phyloP scores from a whole-genome alignment of 2,329 filamentous ascomycete genomes.

The Exophiala lecanii-corni region DNA sequence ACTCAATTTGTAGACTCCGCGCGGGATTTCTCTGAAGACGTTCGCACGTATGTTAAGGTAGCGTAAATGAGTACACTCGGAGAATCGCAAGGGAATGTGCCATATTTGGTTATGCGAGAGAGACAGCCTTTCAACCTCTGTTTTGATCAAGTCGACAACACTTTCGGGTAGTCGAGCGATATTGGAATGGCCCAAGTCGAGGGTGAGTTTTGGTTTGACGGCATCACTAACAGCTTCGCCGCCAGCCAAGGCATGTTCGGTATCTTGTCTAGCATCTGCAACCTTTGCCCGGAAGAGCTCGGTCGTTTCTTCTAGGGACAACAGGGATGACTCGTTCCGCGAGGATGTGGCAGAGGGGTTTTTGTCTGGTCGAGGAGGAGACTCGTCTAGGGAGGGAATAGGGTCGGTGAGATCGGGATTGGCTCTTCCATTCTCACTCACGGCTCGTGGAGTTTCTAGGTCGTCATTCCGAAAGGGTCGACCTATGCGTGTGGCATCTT shows the following conservation, averaged over 20 bases:
- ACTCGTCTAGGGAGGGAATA: constrained; percentile 7
- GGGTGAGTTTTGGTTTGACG: constrained; percentile 46
- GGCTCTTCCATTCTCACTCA: constrained; percentile 17
- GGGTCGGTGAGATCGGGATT: constrained; percentile 14
- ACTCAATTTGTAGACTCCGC: constrained; percentile 71
- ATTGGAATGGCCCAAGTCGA: constrained; percentile 48
- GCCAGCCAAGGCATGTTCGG: constrained; percentile 43
- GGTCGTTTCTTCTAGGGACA: constrained; percentile 42
- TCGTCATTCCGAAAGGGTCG: constrained; percentile 20
- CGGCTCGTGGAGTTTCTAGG: constrained; percentile 16
- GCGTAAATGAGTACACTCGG: constrained; percentile 44
- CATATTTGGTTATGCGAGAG: constrained; percentile 50
- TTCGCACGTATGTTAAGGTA: constrained; percentile 49
- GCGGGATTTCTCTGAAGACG: constrained; percentile 57
- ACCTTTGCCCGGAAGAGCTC: constrained; percentile 42
- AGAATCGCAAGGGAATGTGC: constrained; percentile 45
- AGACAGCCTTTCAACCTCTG: constrained; percentile 50
- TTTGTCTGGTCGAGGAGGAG: constrained; percentile 9
- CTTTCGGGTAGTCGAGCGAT: constrained; percentile 46
- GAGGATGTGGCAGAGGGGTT: constrained; percentile 1
- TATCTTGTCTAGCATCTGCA: constrained; percentile 45
- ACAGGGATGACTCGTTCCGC: constrained; percentile 19
- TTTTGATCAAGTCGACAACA: constrained; percentile 49
- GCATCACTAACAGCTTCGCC: constrained; percentile 43
- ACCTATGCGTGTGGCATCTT: constrained; percentile 19